phyloP scores from a whole-genome alignment of 371 early-diverging fungal genomes.

The Syncephalastrum sp. region DNA sequence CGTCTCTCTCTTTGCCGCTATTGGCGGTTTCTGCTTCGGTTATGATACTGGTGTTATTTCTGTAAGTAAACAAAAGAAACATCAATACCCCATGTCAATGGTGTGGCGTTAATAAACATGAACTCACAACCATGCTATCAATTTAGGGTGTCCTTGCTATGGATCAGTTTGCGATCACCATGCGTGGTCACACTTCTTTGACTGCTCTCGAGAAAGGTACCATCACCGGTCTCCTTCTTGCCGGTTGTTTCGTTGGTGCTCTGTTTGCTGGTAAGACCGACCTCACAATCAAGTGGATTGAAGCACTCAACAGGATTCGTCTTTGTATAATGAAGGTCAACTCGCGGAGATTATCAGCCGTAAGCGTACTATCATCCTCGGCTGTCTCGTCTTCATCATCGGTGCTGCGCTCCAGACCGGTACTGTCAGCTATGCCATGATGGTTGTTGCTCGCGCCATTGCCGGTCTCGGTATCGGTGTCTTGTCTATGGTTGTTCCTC shows the following conservation, averaged over 20 bases:
- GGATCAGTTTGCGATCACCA: slow-evolving; percentile 37
- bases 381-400: slow-evolving; percentile 30
- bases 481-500: slow-evolving; percentile 62
- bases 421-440: slow-evolving; percentile 48
- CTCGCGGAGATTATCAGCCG: slow-evolving; percentile 40
- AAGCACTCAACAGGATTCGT: background rate
- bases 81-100: background rate
- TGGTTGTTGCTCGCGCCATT: slow-evolving; percentile 68
- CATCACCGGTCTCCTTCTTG: slow-evolving; percentile 43
- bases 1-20: slow-evolving; percentile 41
- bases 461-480: slow-evolving; percentile 82
- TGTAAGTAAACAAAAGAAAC: slow-evolving; percentile 10
- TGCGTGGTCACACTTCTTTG: slow-evolving; percentile 30
- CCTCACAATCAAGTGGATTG: background rate
- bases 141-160: slow-evolving; percentile 47
- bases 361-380: slow-evolving; percentile 38
- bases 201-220: slow-evolving; percentile 44
- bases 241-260: slow-evolving; percentile 54
- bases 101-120: no score
- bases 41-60: slow-evolving; percentile 55
- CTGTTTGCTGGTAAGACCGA: slow-evolving; percentile 37
- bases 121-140: no score
- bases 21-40: slow-evolving; percentile 55
- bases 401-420: slow-evolving; percentile 58
- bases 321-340: slow-evolving; percentile 19